phyloP scores from a whole-genome alignment of 805 yeast genomes.

The Yarrowia sp. region DNA sequence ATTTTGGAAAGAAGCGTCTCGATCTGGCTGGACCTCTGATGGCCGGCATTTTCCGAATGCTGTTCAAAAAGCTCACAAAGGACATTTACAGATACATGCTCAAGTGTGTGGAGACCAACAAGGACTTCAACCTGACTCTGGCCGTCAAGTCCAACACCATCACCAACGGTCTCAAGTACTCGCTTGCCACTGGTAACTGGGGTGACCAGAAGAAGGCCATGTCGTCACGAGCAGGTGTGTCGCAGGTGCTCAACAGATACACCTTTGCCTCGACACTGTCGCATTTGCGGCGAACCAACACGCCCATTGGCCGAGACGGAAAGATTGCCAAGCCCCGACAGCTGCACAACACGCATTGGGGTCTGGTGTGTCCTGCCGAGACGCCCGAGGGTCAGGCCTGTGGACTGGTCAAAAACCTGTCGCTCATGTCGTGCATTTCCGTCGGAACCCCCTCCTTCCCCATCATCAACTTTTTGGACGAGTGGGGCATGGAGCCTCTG shows the following conservation, averaged over 20 bases:
- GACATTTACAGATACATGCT: conserved; percentile 99
- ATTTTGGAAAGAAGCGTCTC: conserved; percentile 96
- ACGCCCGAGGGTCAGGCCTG: conserved; percentile 99
- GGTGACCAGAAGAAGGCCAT: conserved; percentile 99
- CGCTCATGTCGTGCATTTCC: conserved; percentile 96
- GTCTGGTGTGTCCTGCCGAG: conserved; percentile 99
- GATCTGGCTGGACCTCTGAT: conserved; percentile 98
- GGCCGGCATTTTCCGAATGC: conserved; percentile 92
- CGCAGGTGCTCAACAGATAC: conserved; percentile 96
- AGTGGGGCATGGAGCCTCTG: conserved; percentile 99
- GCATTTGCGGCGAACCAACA: conserved; percentile 97
- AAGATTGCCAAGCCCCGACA: conserved; percentile 99
- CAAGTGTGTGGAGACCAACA: conserved; percentile 97
- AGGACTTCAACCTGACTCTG: conserved; percentile 92
- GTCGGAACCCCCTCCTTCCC: conserved; percentile 98
- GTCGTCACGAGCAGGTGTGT: conserved; percentile 99
- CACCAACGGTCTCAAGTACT: conserved; percentile 96
- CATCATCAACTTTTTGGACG: conserved; percentile 88
- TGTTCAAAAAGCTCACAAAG: conserved; percentile 92
- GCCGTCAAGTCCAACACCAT: conserved; percentile 97
- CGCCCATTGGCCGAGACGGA: conserved; percentile 99
- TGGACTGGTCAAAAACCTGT: conserved; percentile 96
- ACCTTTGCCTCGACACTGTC: conserved; percentile 98
- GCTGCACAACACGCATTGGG: conserved; percentile 99
- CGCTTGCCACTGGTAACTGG: conserved; percentile 99